Base-by-base conservation (phyloP, 371 early-diverging fungal species). In the Lichtheimia ramosa region DNA sequence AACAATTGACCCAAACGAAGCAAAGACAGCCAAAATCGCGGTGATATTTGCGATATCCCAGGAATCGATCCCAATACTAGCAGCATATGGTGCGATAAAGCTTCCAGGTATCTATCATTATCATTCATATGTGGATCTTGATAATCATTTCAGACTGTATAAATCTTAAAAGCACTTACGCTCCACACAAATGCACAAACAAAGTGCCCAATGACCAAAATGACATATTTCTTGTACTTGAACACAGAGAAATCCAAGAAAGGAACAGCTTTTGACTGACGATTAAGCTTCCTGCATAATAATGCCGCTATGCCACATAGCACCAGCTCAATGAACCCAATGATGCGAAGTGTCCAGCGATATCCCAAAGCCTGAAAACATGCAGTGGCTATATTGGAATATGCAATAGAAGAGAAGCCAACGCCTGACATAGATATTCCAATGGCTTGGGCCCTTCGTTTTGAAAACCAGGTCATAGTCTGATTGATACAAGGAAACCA, bases 401-500 rank as follows among this genome's bases (percentile, higher is more conserved):
- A 50, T 48, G 74, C 58, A n/a, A 90, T 67, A 15, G 89, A 90
- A 46, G 91, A 90, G 14, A 88, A 54, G 43, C 92, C 92, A n/a
- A 89, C 56, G 46, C 87, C 86, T 53, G 89, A 73, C 34, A 60
- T 54, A 15, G 48, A 54, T 10, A 58, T 50, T 4, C 64, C 64
- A 25, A 63, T 50, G 13, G 63, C 63, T 18, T 56, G 25, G 15
- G 56, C 63, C 25, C 58, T 58, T 1, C 48, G 63, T 16, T 57
- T 63, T 12, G 51, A 25, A 18, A 63, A 63, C 58, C 58, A 63
- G 34, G 50, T 27, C 20, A 28, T 27, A 20, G 64, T 58, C 2
- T 41, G 54, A 23, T 43, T 42, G 20, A 54, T 48, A 58, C 64
- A 54, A 15, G 54, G 48, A 51, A 48, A 63, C 58, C 54, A 54